Evolutionary conservation across 345 rosid genomes (phyloP).

Genomic region (Gossypium australe): DNA sequence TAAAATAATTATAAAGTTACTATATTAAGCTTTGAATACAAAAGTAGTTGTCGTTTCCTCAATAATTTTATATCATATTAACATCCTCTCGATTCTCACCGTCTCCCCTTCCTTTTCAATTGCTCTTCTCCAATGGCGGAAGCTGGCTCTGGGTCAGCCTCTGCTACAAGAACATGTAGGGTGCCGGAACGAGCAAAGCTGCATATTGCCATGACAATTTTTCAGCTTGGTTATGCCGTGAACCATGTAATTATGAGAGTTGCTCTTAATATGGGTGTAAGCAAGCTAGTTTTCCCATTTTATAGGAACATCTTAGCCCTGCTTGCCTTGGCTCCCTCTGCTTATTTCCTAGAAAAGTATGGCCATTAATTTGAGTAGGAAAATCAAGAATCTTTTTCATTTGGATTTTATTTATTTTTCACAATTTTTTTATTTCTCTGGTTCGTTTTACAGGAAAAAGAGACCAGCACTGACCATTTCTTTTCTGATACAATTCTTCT

Average conservation of each 20-base stretch:
- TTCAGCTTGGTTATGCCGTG: constrained; percentile 62
- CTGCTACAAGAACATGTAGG: constrained; percentile 15
- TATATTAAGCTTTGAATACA: background rate
- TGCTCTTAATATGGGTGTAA: constrained; percentile 65
- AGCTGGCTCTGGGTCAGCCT: constrained; percentile 16
- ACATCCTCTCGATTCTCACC: background rate
- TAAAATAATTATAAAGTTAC: background rate
- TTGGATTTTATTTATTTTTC: background rate
- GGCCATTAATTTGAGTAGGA: constrained; percentile 2
- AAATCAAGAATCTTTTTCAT: background rate
- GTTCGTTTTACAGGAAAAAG: constrained; percentile 35
- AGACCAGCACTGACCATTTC: constrained; percentile 38
- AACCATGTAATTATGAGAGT: constrained; percentile 56
- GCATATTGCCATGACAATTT: constrained; percentile 57
- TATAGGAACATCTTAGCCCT: constrained; percentile 64
- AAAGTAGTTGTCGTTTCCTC: background rate
- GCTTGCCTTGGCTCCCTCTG: constrained; percentile 50
- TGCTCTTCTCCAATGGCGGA: constrained; percentile 19
- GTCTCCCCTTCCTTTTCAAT: background rate
- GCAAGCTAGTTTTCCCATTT: constrained; percentile 66
- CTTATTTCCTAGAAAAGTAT: constrained; percentile 64
- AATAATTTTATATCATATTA: background rate
- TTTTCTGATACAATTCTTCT: constrained; percentile 51
- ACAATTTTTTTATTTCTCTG: background rate
- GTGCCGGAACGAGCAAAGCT: constrained; percentile 45